A percentile compares a stretch with the other conserved stretches of the same genome.
These are phyloP conservation scores for Cucurbita moschata DNA, from an alignment of 306 rosid genomes.

Conservation along the genomic window DNA sequence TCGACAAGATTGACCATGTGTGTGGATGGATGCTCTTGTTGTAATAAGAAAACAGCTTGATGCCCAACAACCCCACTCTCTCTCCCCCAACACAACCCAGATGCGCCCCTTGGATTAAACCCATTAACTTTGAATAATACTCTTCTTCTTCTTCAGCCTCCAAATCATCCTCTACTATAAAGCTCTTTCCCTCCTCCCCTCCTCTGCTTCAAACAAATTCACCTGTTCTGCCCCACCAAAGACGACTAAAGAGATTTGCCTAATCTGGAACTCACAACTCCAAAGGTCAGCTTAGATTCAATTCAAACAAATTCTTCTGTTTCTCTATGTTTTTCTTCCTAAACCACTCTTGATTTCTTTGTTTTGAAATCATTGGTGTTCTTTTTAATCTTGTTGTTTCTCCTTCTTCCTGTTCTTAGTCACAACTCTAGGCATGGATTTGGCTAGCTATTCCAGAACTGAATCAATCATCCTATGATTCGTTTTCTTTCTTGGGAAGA, in stretches of 20 bases:
- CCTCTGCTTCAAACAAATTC: background rate
- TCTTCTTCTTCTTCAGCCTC: background rate
- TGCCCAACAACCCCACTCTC: slow-evolving; percentile 17
- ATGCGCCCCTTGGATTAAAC: slow-evolving; percentile 40
- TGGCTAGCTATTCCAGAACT: too few relatives aligned
- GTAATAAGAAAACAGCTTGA: background rate
- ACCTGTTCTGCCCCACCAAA: background rate
- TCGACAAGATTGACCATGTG: background rate
- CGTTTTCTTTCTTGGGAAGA: background rate
- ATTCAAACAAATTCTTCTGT: background rate
- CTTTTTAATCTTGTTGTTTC: background rate
- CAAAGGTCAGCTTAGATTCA: background rate
- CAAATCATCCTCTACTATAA: background rate
- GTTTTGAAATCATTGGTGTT: background rate
- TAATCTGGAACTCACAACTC: background rate
- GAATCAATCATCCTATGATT: too few relatives aligned
- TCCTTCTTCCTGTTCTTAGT: background rate
- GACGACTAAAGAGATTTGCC: background rate
- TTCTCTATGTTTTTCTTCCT: background rate
- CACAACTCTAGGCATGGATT: background rate
- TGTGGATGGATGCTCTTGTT: background rate
- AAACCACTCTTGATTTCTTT: background rate
- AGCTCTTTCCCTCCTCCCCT: background rate
- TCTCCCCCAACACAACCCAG: slow-evolving; percentile 13
- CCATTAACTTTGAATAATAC: slow-evolving; percentile 17